These are phyloP conservation scores for Penicillium rolfsii DNA, from an alignment of 2,329 filamentous ascomycete genomes.

Conservation along the genomic window DNA sequence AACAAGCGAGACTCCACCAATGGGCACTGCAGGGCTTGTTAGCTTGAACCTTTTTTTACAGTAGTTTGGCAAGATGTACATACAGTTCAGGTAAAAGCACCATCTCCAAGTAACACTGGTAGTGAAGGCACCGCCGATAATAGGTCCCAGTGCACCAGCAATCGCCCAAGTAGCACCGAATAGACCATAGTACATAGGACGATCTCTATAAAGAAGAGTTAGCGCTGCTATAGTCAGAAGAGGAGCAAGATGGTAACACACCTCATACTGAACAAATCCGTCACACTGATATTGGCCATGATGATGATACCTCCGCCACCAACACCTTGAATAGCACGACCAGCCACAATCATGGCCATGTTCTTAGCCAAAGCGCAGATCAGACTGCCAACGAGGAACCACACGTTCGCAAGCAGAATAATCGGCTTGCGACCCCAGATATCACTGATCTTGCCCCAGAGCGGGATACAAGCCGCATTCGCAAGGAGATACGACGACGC, in stretches of 20 bases:
- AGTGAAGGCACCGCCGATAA: constrained; percentile 65
- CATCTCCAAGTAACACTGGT: constrained; percentile 63
- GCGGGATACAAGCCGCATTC: constrained; percentile 55
- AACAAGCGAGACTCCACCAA: constrained; percentile 62
- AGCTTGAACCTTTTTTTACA: neutral
- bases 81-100: constrained; percentile 64
- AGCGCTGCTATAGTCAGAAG: constrained; percentile 3
- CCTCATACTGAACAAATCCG: constrained; percentile 65
- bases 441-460: constrained; percentile 67
- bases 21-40: constrained; percentile 49
- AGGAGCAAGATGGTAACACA: constrained; percentile 28
- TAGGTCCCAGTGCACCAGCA: constrained; percentile 62
- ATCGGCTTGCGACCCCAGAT: constrained; percentile 69
- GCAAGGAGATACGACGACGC: constrained; percentile 52
- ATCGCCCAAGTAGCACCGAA: constrained; percentile 66
- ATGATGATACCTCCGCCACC: constrained; percentile 66
- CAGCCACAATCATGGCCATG: constrained; percentile 65
- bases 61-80: constrained; percentile 13
- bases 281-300: constrained; percentile 66
- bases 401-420: constrained; percentile 60
- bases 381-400: constrained; percentile 66
- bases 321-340: constrained; percentile 64
- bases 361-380: constrained; percentile 62
- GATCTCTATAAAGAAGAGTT: constrained; percentile 42
- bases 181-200: constrained; percentile 65